Conservation (phyloP, 768 basidiomycete species). For the Termitomyces sp. region DNA sequence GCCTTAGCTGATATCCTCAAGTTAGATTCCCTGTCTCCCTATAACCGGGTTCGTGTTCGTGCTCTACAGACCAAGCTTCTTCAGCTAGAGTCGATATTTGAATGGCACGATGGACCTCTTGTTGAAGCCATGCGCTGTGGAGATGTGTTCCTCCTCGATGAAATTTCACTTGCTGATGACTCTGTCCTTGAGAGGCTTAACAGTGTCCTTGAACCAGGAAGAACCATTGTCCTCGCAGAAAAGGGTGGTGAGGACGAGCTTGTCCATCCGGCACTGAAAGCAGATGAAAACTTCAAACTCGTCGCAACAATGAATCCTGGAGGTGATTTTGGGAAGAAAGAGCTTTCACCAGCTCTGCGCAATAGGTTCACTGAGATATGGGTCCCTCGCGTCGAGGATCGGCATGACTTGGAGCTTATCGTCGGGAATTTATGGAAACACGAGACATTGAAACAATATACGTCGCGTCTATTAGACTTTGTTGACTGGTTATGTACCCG, state of each 20-base stretch:
- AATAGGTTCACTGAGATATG: constrained; percentile 99
- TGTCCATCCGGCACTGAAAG: constrained; percentile 61
- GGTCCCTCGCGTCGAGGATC: constrained; percentile 81
- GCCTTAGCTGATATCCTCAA: constrained; percentile 24
- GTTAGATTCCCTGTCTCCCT: constrained; percentile 20
- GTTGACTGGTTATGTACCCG: constrained; percentile 68
- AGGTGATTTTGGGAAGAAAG: constrained; percentile 98
- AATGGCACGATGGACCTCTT: constrained; percentile 97
- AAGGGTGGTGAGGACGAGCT: constrained; percentile 68
- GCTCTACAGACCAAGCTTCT: constrained; percentile 39
- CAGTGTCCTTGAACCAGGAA: constrained; percentile 89
- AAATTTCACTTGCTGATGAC: constrained; percentile 96
- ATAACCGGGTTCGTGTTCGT: constrained; percentile 27
- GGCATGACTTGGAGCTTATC: constrained; percentile 73
- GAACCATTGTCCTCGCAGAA: constrained; percentile 89
- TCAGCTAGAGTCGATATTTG: constrained; percentile 73
- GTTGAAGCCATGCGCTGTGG: constrained; percentile 86
- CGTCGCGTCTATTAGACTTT: constrained; percentile 66
- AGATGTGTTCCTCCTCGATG: constrained; percentile 87
- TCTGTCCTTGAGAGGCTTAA: constrained; percentile 96
- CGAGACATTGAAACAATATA: constrained; percentile 47
- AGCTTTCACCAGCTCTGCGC: constrained; percentile 91
- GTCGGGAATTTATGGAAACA: constrained; percentile 64
- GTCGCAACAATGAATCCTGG: constrained; percentile 99
- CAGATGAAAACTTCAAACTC: constrained; percentile 72